Base-by-base conservation (phyloP, 352 stramenopile species). In the Pythium brachiatum region DNA sequence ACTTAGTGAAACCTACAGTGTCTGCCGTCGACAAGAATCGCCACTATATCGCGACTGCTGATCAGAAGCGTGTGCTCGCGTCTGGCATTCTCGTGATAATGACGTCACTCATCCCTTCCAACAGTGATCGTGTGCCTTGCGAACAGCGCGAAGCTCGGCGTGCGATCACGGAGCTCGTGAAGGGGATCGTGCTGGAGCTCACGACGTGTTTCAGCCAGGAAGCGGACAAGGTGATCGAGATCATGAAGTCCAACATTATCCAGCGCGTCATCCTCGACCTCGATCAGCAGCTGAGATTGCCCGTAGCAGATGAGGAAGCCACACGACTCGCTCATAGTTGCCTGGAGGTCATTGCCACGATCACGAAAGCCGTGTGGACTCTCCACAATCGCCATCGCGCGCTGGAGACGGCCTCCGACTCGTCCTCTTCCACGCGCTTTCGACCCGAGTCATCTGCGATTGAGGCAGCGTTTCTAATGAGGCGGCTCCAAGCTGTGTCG, bases 171-270 rank as follows among this genome's bases (percentile, higher is more conserved):
- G 78, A 85, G 34, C 63, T 81, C 53, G 75, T 86, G 34, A 88
- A 90, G 60, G 60, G 57, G 20, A 89, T 90, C 44, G 59, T 78
- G 1, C 44, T 62, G 5, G 70, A 82, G 46, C 73, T 91, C 12
- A 58, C 72, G 3, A 66, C 46, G 57, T 73, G 23, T 68, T 85
- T 67, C 36, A 23, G 26, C 18, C 25, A 58, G 18, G 65, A 72
- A 29, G 68, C 75, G 2, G 79, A 86, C 20, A 75, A 85, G 18
- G 73, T 90, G 59, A 60, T 78, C 13, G 74, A 81, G 25, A 77
- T 94, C 46, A 56, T 94, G 38, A 66, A 78, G 21, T 83, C 70
- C 21, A 89, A 87, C 53, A 58, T 87, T n/a, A 70, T 84, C 12
- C 62, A 88, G 16, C 78, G 81, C 27, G 68, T 86, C 5, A 46